phyloP scores from a whole-genome alignment of 2,329 filamentous ascomycete genomes.

The Byssochlamys sp. region DNA sequence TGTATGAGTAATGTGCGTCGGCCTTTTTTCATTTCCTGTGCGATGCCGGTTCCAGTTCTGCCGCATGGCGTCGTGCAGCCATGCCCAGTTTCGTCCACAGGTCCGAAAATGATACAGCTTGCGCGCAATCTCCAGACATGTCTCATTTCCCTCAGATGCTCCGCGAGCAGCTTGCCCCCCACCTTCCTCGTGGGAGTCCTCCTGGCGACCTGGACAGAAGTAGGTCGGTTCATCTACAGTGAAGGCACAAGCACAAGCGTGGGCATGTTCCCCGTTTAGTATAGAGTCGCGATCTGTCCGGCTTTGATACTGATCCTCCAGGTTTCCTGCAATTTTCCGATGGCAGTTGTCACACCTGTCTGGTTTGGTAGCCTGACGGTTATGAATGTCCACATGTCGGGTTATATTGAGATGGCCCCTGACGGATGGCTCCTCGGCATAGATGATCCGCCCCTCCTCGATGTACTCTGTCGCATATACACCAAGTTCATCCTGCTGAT shows the following conservation, averaged over 20 bases:
- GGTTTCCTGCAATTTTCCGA: neutral
- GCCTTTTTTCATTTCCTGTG: neutral
- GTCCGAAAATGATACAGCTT: slow-evolving; percentile 19
- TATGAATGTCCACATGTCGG: slow-evolving; percentile 1
- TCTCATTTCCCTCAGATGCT: neutral
- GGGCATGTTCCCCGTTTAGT: slow-evolving; percentile 1
- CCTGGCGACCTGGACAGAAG: slow-evolving; percentile 7
- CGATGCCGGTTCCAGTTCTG: slow-evolving; percentile 6
- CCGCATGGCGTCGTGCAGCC: slow-evolving; percentile 27
- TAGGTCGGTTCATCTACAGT: neutral
- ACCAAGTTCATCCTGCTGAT: slow-evolving; percentile 6
- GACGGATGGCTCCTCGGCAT: slow-evolving; percentile 26
- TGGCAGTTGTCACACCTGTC: slow-evolving; percentile 22
- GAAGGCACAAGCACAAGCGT: slow-evolving; percentile 6
- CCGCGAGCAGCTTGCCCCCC: neutral
- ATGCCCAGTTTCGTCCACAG: slow-evolving; percentile 25
- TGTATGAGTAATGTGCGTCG: slow-evolving; percentile 12
- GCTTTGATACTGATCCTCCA: neutral
- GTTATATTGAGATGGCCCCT: slow-evolving; percentile 20
- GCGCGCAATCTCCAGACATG: slow-evolving; percentile 19
- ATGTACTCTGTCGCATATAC: slow-evolving; percentile 23
- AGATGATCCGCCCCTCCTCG: slow-evolving; percentile 14
- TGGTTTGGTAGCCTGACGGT: neutral
- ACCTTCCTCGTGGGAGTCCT: neutral
- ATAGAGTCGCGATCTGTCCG: neutral